Base-by-base conservation (phyloP, 2,329 filamentous ascomycete genomes). In the Apiospora kogelbergensis region DNA sequence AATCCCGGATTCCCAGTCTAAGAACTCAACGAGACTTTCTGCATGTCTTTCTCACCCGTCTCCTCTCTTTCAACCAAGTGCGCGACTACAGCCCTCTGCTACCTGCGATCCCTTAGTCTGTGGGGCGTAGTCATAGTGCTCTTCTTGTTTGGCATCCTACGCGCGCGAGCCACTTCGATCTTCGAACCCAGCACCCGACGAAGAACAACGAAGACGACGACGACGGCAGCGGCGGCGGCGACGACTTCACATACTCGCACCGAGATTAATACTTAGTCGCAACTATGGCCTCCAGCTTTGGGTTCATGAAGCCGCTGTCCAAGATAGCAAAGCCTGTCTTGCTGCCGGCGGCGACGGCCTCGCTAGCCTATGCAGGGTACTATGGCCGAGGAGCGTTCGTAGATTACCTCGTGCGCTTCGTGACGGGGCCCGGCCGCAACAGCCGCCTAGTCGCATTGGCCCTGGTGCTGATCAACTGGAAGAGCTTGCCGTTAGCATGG, bases 401-500 rank as follows among this genome's bases (percentile, higher is more conserved):
- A 20, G 71, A 71, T 1, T 70, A 81, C 26, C 70, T 84, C 13
- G 75, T 77, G 67, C 72, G 79, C 37, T 89, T 88, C 75, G 78
- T 86, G 70, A 87, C 84, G 0, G 87, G 86, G 0, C 86, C 87
- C 0, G 87, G 86, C 2, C 81, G 85, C 67, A 84, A 81, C 6
- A 86, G 83, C 71, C 84, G 87, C 5, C 82, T 89, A 68, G 67
- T 87, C 68, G 78, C 88, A 69, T 74, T 91, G 17, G 66, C 87
- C 15, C 87, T 92, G 68, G 82, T 88, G 15, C 64, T 91, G 9
- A 74, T 88, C 57, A 95, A 95, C 78, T 84, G 91, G 81, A 95
- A 95, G 84, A 92, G 86, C 70, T 76, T 94, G 70, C 93, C 93
- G 0, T 85, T 93, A 53, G 87, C 88, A 11, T 95, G 93, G 93